These are phyloP conservation scores for Leccinum broughii DNA, from an alignment of 768 basidiomycete species.

Conservation along the genomic window DNA sequence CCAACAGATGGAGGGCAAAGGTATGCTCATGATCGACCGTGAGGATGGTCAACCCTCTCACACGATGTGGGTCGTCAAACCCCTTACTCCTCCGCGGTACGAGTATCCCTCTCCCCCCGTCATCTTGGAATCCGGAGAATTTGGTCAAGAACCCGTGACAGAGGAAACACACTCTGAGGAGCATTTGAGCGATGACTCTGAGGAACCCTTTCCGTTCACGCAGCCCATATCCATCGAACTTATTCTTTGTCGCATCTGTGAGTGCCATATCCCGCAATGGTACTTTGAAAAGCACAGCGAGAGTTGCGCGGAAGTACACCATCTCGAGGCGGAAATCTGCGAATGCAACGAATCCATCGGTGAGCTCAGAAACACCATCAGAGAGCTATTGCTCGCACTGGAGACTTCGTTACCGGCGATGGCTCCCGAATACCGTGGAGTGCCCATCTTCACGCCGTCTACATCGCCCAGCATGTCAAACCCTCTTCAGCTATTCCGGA, in stretches of 20 bases:
- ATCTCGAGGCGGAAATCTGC: slow-evolving; percentile 90
- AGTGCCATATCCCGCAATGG: slow-evolving; percentile 96
- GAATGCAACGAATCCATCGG: slow-evolving; percentile 92
- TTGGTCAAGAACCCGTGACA: slow-evolving; percentile 37
- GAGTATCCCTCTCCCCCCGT: slow-evolving; percentile 67
- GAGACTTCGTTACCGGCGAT: slow-evolving; percentile 70
- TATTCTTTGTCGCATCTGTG: slow-evolving; percentile 97
- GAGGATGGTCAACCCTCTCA: slow-evolving; percentile 86
- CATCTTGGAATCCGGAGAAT: slow-evolving; percentile 49
- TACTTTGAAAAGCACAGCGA: slow-evolving; percentile 99
- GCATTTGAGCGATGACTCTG: slow-evolving; percentile 42
- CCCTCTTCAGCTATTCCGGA: slow-evolving; percentile 75
- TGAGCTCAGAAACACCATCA: slow-evolving; percentile 85
- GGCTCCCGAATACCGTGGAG: slow-evolving; percentile 82
- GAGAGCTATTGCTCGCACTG: slow-evolving; percentile 70
- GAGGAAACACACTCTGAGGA: slow-evolving; percentile 41
- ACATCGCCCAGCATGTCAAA: slow-evolving; percentile 70
- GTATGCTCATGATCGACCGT: slow-evolving; percentile 97
- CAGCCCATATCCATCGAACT: slow-evolving; percentile 78
- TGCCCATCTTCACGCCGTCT: slow-evolving; percentile 77
- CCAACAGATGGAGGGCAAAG: slow-evolving; percentile 94
- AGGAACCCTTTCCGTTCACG: slow-evolving; percentile 72
- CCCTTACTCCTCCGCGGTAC: slow-evolving; percentile 68
- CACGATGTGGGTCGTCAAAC: slow-evolving; percentile 98
- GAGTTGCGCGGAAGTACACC: slow-evolving; percentile 94